phyloP scores from a whole-genome alignment of 768 basidiomycete genomes.

The Zangia roseola region DNA sequence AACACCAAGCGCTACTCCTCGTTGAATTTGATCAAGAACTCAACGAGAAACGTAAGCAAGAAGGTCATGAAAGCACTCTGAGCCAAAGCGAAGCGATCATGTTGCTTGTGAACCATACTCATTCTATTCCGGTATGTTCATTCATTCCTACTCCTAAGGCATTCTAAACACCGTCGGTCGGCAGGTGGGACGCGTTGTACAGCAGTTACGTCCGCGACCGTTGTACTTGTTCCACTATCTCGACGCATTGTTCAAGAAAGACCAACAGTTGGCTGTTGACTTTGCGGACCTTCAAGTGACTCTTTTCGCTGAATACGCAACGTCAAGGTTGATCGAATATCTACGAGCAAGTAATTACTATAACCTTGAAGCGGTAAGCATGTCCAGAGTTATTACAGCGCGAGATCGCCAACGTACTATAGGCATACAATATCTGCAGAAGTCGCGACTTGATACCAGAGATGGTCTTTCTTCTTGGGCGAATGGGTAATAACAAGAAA shows the following conservation, averaged over 20 bases:
- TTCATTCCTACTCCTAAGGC: neutral
- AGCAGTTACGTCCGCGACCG: constrained; percentile 74
- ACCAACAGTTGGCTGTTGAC: constrained; percentile 72
- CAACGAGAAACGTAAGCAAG: constrained; percentile 52
- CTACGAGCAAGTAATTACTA: constrained; percentile 89
- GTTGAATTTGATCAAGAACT: constrained; percentile 95
- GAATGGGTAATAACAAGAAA: constrained; percentile 97
- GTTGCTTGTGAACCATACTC: constrained; percentile 88
- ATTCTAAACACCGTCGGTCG: neutral
- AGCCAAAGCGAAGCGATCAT: constrained; percentile 76
- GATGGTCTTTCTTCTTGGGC: constrained; percentile 96
- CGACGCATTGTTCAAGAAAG: constrained; percentile 85
- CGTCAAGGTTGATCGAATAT: constrained; percentile 81
- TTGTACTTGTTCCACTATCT: constrained; percentile 91
- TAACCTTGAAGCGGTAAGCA: constrained; percentile 73
- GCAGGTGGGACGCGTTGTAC: constrained; percentile 84
- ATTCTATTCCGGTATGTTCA: constrained; percentile 85
- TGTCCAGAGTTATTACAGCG: neutral
- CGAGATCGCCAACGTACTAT: neutral
- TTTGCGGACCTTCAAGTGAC: constrained; percentile 90
- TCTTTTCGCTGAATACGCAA: constrained; percentile 88
- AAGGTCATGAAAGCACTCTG: constrained; percentile 38
- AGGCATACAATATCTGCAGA: constrained; percentile 88
- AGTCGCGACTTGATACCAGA: constrained; percentile 86
- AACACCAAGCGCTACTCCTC: constrained; percentile 88